Conservation (phyloP, 2,329 filamentous ascomycete genomes). For the Daldinia sp. region DNA sequence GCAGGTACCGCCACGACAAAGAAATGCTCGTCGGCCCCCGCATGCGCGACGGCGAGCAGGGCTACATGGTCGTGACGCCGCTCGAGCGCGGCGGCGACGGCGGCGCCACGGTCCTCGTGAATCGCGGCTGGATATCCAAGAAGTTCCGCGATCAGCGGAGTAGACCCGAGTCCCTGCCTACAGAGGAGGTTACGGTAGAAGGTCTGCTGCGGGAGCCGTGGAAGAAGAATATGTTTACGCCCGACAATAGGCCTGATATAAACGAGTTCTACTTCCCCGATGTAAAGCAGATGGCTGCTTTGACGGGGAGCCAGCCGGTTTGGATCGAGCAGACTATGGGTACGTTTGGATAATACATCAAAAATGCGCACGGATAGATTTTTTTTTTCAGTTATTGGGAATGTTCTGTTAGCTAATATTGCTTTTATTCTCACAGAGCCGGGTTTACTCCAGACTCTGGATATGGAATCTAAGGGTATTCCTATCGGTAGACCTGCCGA, state of each 20-base stretch:
- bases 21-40: constrained; percentile 97
- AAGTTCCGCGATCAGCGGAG: constrained; percentile 73
- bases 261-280: constrained; percentile 96
- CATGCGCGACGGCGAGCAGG: constrained; percentile 88
- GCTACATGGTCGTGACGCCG: constrained; percentile 91
- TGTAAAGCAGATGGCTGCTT: constrained; percentile 87
- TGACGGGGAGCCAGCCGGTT: constrained; percentile 85
- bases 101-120: constrained; percentile 79
- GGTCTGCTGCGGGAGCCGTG: constrained; percentile 89
- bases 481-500: constrained; percentile 90
- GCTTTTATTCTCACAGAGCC: constrained; percentile 67
- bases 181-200: constrained; percentile 80
- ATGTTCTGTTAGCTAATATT: constrained; percentile 39
- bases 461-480: constrained; percentile 82
- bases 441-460: constrained; percentile 80
- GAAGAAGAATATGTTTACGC: constrained; percentile 99
- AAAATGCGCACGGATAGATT: neutral
- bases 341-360: constrained; percentile 55
- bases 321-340: constrained; percentile 98
- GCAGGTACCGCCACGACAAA: constrained; percentile 83
- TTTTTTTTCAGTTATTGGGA: neutral
- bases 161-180: constrained; percentile 75
- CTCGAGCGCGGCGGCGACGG: constrained; percentile 73
- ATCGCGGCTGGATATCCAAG: constrained; percentile 91
- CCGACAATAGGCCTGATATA: constrained; percentile 84